Base-by-base conservation (phyloP, 1,284 basidiomycete genomes). In the Apiotrichum sp. region DNA sequence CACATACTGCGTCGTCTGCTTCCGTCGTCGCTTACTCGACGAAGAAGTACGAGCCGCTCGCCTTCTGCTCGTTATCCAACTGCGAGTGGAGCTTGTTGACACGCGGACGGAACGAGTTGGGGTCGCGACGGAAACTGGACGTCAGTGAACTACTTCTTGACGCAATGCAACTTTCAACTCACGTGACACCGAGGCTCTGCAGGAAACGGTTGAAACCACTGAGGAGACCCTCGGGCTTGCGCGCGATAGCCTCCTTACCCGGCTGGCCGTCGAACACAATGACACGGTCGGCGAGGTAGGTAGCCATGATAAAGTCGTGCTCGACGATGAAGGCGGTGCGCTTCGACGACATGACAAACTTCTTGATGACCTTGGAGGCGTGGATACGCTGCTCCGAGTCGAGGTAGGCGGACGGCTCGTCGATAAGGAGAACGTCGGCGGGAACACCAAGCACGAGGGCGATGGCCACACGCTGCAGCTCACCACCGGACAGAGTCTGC, bases 321-420 rank as follows among this genome's bases (percentile, higher is more conserved):
- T 58, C 58, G 48, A 59, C 59, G 39, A 97, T 83, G 75, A 98
- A 96, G 0, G 93, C 93, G 0, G 93, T 96, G 79, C 93, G 92
- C 81, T 96, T 95, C 13, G 90, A 84, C 66, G 92, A 86, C 47
- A 98, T 84, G 69, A 97, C 88, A 76, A 93, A 96, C 56, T 92
- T 85, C 78, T 98, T 98, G 80, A 98, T 97, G 69, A 97, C 91
- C 73, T 95, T 93, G 72, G 87, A 87, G 6, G 93, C 89, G 63
- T 92, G 88, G 73, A 98, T 97, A 86, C 93, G 93, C 76, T 98
- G 93, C 75, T 98, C 93, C 38, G 93, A 96, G 75, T 98, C 93
- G 68, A 98, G 80, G 85, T 75, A 75, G 29, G 73, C 73, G 16
- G 76, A 77, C 22, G 77, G 78, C 63, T 81, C 90, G 72, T 96